phyloP scores from a whole-genome alignment of 2,329 filamentous ascomycete species.

The Colletotrichum lupini region DNA sequence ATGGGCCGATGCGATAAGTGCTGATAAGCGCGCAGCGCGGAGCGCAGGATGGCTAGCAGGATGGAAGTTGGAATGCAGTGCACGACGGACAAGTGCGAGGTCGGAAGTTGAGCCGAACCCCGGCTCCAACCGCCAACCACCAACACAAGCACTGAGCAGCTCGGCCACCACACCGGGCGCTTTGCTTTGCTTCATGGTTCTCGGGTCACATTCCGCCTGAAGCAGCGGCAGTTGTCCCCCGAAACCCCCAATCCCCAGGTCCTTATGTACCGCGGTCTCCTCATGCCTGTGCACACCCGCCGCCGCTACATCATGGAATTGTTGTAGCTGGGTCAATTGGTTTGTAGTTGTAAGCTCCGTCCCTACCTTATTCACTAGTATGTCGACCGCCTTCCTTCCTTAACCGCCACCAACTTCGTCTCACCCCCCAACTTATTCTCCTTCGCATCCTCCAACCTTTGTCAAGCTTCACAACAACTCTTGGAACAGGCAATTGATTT shows the following conservation, averaged over 20 bases:
- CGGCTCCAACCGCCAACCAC: not conserved
- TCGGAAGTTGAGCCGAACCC: slow-evolving; percentile 9
- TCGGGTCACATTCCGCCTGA: slow-evolving; percentile 27
- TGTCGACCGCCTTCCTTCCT: not conserved
- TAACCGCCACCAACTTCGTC: not conserved
- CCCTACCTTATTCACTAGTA: not conserved
- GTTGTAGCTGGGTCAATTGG: slow-evolving; percentile 16
- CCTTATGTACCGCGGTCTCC: slow-evolving; percentile 28
- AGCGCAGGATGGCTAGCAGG: not conserved
- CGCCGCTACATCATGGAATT: slow-evolving; percentile 11
- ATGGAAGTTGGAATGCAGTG: not conserved
- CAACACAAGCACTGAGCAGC: not conserved
- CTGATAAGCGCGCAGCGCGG: not conserved
- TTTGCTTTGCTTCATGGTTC: not conserved
- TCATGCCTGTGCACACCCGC: not conserved
- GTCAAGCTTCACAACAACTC: not conserved
- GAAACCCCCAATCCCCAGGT: slow-evolving; percentile 13
- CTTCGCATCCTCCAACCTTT: not conserved
- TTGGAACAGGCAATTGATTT: not conserved
- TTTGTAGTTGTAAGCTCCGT: slow-evolving; percentile 9
- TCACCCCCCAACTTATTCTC: not conserved
- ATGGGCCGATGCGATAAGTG: not conserved
- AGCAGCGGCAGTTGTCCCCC: not conserved
- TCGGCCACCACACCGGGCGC: slow-evolving; percentile 5
- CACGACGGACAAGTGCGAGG: not conserved